Evolutionary conservation across 345 rosid genomes (phyloP).

Genomic region (Xanthoceras sorbifolium): DNA sequence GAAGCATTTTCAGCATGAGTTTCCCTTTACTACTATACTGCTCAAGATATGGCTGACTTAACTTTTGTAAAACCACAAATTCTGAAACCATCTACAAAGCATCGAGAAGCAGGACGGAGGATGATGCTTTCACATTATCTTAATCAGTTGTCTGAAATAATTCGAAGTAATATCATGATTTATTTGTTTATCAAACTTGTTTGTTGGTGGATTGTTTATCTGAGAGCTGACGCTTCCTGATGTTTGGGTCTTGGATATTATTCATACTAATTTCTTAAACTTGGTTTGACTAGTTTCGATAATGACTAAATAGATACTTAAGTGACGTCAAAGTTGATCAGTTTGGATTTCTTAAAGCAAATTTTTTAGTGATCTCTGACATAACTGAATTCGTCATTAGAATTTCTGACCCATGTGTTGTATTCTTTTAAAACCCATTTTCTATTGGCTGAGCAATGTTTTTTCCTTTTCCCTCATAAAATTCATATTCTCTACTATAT

Average conservation of each 20-base stretch:
- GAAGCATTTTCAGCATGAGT: constrained; percentile 5
- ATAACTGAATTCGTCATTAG: not conserved
- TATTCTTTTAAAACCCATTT: not conserved
- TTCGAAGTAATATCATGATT: not conserved
- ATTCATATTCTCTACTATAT: not conserved
- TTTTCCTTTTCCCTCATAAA: not conserved
- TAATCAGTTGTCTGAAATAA: not conserved
- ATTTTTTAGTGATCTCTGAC: not conserved
- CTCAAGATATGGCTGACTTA: constrained; percentile 6
- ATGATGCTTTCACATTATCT: not conserved
- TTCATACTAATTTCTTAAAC: not conserved
- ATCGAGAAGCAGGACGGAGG: not conserved
- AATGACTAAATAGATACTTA: not conserved
- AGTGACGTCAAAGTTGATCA: not conserved
- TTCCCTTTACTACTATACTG: not conserved
- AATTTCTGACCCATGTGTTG: not conserved
- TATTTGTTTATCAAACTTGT: constrained; percentile 6
- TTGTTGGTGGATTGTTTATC: not conserved
- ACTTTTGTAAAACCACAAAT: not conserved
- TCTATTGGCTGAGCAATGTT: not conserved
- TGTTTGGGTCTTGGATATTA: not conserved
- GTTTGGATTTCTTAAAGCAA: not conserved
- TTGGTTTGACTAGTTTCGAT: not conserved
- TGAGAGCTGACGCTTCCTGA: not conserved
- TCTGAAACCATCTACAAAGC: not conserved